A percentile compares a stretch with the other conserved stretches of the same genome.
Conservation (phyloP, 345 rosid species). For the Sonneratia caseolaris region DNA sequence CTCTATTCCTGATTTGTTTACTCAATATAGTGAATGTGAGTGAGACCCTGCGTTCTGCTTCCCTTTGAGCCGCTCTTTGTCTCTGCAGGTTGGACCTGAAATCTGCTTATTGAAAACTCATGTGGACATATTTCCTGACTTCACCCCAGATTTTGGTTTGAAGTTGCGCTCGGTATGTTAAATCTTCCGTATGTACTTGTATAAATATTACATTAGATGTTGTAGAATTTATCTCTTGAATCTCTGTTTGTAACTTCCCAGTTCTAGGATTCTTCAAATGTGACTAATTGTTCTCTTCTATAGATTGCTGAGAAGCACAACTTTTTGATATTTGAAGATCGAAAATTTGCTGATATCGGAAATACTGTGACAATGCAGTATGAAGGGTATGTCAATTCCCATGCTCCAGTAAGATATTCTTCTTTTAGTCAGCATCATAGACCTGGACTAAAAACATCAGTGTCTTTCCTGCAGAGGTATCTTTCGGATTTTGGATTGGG, state of each 20-base stretch:
- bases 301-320: constrained; percentile 88
- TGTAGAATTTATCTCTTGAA: not conserved
- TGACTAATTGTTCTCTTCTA: not conserved
- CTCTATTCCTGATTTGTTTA: not conserved
- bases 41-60: not conserved
- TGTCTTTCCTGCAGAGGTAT: constrained; percentile 50
- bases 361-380: constrained; percentile 98
- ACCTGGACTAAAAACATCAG: not conserved
- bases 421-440: not conserved
- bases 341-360: constrained; percentile 98
- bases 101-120: constrained; percentile 92
- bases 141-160: constrained; percentile 81
- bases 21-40: not conserved
- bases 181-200: not conserved
- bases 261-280: not conserved
- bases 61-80: constrained; percentile 1
- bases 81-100: constrained; percentile 85
- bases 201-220: not conserved
- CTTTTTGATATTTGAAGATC: constrained; percentile 89
- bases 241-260: not conserved
- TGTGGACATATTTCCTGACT: constrained; percentile 92
- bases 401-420: not conserved
- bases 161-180: constrained; percentile 63
- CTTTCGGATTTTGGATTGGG: constrained; percentile 82
- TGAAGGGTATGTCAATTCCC: constrained; percentile 54